These are phyloP conservation scores for Fusarium hostae DNA, from an alignment of 2,329 filamentous ascomycete genomes.

Conservation along the genomic window DNA sequence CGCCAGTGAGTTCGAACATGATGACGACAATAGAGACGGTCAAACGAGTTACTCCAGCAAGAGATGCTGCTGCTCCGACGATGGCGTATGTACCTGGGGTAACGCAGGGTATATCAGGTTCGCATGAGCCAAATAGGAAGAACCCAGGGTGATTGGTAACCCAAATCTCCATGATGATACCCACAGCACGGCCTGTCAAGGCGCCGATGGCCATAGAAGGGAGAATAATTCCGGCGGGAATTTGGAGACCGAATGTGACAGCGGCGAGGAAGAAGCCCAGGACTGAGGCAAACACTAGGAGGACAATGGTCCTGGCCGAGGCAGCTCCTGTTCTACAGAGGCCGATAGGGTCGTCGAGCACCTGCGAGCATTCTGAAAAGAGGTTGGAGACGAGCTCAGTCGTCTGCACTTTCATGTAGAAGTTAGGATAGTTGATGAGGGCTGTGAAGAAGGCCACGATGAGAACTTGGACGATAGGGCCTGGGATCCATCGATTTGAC, in stretches of 20 bases:
- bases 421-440: constrained; percentile 92
- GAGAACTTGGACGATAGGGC: constrained; percentile 82
- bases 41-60: constrained; percentile 93
- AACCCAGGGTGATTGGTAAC: constrained; percentile 81
- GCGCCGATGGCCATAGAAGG: constrained; percentile 97
- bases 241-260: constrained; percentile 91
- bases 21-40: constrained; percentile 99
- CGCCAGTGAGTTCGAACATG: constrained; percentile 98
- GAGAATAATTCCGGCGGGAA: constrained; percentile 94
- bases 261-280: constrained; percentile 87
- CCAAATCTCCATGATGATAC: constrained; percentile 89
- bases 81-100: constrained; percentile 97
- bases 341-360: constrained; percentile 86
- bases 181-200: constrained; percentile 86
- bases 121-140: constrained; percentile 81
- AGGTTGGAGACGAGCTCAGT: constrained; percentile 92
- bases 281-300: constrained; percentile 83
- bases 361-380: constrained; percentile 88
- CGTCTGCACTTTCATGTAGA: constrained; percentile 93
- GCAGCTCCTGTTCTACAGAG: constrained; percentile 89
- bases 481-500: constrained; percentile 70
- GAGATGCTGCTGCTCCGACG: constrained; percentile 92
- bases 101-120: constrained; percentile 87
- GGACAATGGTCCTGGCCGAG: constrained; percentile 82
- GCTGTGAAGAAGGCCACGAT: constrained; percentile 85